phyloP scores from a whole-genome alignment of 192 early-diverging fungal genomes.

The Rhizophagus sp. region DNA sequence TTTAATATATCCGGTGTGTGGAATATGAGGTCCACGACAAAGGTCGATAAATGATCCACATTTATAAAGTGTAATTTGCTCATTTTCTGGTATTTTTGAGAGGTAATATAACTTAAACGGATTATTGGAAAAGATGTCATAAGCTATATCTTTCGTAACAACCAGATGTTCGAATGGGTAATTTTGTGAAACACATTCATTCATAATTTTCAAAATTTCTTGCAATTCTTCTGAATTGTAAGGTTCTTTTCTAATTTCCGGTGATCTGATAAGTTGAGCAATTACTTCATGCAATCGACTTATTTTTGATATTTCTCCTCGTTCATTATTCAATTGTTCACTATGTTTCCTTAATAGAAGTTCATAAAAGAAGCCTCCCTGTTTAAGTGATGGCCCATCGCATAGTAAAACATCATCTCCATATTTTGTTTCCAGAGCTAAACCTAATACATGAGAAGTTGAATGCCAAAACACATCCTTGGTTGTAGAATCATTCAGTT shows the following conservation, averaged over 20 bases:
- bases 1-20: slow-evolving; percentile 62
- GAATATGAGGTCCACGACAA: slow-evolving; percentile 76
- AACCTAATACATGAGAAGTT: slow-evolving; percentile 71
- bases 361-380: slow-evolving; percentile 82
- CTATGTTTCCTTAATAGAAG: slow-evolving; percentile 54
- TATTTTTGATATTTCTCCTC: slow-evolving; percentile 13
- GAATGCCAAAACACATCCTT: slow-evolving; percentile 66
- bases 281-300: slow-evolving; percentile 34
- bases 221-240: slow-evolving; percentile 44
- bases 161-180: slow-evolving; percentile 65
- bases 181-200: slow-evolving; percentile 53
- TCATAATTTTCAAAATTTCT: slow-evolving; percentile 52
- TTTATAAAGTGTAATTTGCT: slow-evolving; percentile 62
- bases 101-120: slow-evolving; percentile 78
- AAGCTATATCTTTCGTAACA: slow-evolving; percentile 59
- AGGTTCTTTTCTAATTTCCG: slow-evolving; percentile 5
- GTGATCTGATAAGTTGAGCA: slow-evolving; percentile 46
- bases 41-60: slow-evolving; percentile 77
- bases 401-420: slow-evolving; percentile 68
- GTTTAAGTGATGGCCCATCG: slow-evolving; percentile 68
- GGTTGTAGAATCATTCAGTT: slow-evolving; percentile 39
- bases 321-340: slow-evolving; percentile 36
- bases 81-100: slow-evolving; percentile 45
- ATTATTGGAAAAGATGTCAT: slow-evolving; percentile 66
- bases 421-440: slow-evolving; percentile 69